These are phyloP conservation scores for Backusella mclennaniae DNA, from an alignment of 192 early-diverging fungal species.

Conservation along the genomic window DNA sequence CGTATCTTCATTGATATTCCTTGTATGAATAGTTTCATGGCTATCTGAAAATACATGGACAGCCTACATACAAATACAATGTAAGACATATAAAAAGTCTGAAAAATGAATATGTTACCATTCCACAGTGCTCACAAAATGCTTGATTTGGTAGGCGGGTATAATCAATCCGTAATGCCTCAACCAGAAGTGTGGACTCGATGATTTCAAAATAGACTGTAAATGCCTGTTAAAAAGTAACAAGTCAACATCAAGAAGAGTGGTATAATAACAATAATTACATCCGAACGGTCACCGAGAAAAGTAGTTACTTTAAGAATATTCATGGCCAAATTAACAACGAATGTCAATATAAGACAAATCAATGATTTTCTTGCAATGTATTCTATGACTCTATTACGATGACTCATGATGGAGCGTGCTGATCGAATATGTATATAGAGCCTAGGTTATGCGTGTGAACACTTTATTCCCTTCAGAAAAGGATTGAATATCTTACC, in stretches of 20 bases:
- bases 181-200: constrained; percentile 37
- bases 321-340: constrained; percentile 35
- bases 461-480: background rate
- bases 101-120: background rate
- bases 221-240: constrained; percentile 15
- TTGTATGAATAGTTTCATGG: background rate
- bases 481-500: background rate
- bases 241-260: background rate
- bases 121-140: constrained; percentile 27
- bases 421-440: constrained; percentile 24
- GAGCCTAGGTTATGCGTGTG: constrained; percentile 1
- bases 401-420: constrained; percentile 5
- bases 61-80: background rate
- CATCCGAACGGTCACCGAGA: constrained; percentile 27
- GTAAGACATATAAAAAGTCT: too few species aligned
- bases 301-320: constrained; percentile 31
- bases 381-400: constrained; percentile 28
- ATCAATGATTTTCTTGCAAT: constrained; percentile 32
- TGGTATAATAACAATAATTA: background rate
- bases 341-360: constrained; percentile 34
- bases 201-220: constrained; percentile 37
- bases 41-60: background rate
- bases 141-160: constrained; percentile 6
- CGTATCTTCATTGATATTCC: background rate
- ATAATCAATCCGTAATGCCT: constrained; percentile 32